phyloP scores from a whole-genome alignment of 495 filamentous ascomycete genomes.

The Penicillium herquei region DNA sequence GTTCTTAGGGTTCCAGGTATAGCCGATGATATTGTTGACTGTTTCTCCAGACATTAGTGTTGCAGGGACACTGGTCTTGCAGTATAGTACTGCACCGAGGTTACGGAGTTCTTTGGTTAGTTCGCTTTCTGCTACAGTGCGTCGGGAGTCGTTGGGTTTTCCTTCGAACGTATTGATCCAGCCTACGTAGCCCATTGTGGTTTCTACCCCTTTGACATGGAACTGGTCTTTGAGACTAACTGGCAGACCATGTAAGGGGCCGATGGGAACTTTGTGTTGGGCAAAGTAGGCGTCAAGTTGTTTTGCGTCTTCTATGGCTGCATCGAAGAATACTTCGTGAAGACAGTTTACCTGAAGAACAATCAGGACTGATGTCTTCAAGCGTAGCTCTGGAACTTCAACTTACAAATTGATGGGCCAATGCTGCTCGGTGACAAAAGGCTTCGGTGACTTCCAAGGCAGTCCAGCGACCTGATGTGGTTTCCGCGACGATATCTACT shows the following conservation, averaged over 20 bases:
- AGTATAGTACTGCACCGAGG: constrained; percentile 61
- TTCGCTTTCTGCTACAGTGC: constrained; percentile 44
- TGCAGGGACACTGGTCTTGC: constrained; percentile 63
- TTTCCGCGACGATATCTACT: constrained; percentile 46
- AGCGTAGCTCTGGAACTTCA: too few relatives aligned
- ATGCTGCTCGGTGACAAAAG: constrained; percentile 55
- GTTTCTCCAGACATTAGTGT: constrained; percentile 63
- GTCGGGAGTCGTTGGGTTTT: constrained; percentile 37
- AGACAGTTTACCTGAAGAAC: constrained; percentile 61
- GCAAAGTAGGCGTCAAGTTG: constrained; percentile 56
- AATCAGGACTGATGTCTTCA: too few relatives aligned
- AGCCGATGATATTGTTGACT: constrained; percentile 53
- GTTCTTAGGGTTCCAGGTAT: constrained; percentile 52
- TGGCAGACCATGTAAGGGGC: constrained; percentile 65
- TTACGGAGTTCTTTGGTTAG: constrained; percentile 52
- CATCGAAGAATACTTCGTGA: constrained; percentile 62
- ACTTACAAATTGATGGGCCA: constrained; percentile 56
- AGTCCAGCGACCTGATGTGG: constrained; percentile 43
- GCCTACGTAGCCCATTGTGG: constrained; percentile 61
- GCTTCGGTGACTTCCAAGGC: constrained; percentile 53
- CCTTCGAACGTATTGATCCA: constrained; percentile 55
- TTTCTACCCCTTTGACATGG: constrained; percentile 63
- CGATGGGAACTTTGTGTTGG: constrained; percentile 45
- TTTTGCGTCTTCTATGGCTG: constrained; percentile 57
- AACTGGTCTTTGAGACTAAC: constrained; percentile 71